Conservation (phyloP, 495 filamentous ascomycete species). For the Neurospora terricola region DNA sequence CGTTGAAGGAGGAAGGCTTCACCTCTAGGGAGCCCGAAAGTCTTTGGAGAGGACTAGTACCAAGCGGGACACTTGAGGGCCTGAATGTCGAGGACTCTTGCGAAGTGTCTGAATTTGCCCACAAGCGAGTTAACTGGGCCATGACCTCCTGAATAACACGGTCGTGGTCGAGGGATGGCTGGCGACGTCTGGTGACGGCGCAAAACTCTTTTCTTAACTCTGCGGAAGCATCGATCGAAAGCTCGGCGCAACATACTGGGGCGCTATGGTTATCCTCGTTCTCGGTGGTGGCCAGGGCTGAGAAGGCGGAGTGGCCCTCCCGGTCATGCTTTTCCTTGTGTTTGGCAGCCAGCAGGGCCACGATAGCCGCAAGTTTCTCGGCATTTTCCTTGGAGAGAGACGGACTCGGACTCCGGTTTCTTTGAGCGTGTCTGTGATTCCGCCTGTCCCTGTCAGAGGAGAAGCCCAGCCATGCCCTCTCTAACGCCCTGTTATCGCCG, state of each 20-base stretch:
- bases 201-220: constrained; percentile 37
- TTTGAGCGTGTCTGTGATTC: constrained; percentile 27
- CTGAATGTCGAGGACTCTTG: background rate
- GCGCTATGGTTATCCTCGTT: constrained; percentile 1
- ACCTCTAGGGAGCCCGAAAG: background rate
- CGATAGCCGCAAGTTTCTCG: constrained; percentile 32
- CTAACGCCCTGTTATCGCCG: constrained; percentile 62
- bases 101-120: constrained; percentile 3
- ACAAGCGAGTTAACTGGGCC: constrained; percentile 21
- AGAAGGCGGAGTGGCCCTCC: constrained; percentile 22
- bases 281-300: background rate
- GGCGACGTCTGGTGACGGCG: constrained; percentile 27
- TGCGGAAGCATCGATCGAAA: constrained; percentile 31
- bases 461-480: constrained; percentile 59
- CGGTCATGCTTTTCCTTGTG: constrained; percentile 24
- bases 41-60: constrained; percentile 8
- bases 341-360: constrained; percentile 30
- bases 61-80: constrained; percentile 2
- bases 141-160: constrained; percentile 33
- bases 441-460: constrained; percentile 32
- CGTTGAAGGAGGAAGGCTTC: background rate
- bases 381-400: constrained; percentile 26
- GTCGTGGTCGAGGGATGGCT: constrained; percentile 28
- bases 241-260: constrained; percentile 31
- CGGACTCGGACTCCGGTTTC: constrained; percentile 18